Conservation (phyloP, 75 land plant genomes). For the Picea glauca region DNA sequence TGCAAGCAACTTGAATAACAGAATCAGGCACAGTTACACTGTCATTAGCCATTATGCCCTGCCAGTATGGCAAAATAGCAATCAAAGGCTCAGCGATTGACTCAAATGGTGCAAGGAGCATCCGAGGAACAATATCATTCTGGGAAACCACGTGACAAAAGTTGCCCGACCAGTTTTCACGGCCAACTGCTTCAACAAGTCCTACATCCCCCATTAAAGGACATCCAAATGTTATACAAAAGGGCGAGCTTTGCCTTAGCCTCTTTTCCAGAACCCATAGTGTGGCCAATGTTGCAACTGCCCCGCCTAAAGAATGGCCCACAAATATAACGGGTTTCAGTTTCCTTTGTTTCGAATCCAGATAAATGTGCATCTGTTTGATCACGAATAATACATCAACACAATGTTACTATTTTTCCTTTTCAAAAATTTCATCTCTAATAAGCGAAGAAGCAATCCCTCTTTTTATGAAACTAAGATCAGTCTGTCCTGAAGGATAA, state of each 20-base stretch:
- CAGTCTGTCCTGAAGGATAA: neutral
- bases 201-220: slow-evolving; percentile 54
- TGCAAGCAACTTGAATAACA: neutral
- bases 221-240: slow-evolving; percentile 62
- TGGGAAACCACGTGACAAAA: slow-evolving; percentile 45
- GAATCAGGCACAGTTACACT: no score
- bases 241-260: neutral
- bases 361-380: neutral
- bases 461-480: neutral
- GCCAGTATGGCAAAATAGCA: slow-evolving; percentile 24
- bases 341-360: no score
- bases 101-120: slow-evolving; percentile 44
- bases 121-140: slow-evolving; percentile 55
- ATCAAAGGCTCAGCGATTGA: slow-evolving; percentile 24
- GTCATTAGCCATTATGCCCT: neutral
- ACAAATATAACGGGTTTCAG: no score
- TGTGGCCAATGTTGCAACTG: slow-evolving; percentile 53
- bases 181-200: slow-evolving; percentile 33
- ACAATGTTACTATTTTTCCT: no score
- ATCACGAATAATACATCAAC: neutral
- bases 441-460: no score
- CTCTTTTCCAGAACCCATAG: slow-evolving; percentile 41
- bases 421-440: no score
- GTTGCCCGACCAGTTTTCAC: slow-evolving; percentile 44
- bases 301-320: slow-evolving; percentile 67